Conservation (phyloP, 2,329 filamentous ascomycete genomes). For the Xylariaceae sp. region DNA sequence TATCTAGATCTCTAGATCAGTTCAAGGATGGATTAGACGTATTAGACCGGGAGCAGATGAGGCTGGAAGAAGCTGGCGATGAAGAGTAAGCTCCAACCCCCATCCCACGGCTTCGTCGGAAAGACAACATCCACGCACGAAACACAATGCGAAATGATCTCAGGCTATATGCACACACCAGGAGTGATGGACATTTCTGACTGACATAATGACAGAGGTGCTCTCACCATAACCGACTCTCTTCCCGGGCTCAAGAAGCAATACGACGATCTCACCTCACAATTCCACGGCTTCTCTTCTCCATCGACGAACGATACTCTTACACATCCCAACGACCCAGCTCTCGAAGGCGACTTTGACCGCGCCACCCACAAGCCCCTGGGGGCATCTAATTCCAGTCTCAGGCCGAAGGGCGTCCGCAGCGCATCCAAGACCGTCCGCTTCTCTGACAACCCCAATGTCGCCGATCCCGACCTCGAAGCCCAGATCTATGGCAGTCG, state of each 20-base stretch:
- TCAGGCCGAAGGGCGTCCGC: conserved; percentile 30
- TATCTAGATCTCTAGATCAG: conserved; percentile 82
- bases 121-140: neutral
- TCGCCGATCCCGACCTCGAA: conserved; percentile 41
- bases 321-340: conserved; percentile 60
- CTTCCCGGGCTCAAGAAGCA: conserved; percentile 68
- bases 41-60: conserved; percentile 60
- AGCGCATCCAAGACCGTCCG: conserved; percentile 69
- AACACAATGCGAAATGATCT: neutral
- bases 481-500: conserved; percentile 46
- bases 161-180: neutral
- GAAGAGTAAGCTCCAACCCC: conserved; percentile 48
- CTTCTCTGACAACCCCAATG: conserved; percentile 64
- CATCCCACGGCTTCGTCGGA: conserved; percentile 1
- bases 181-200: neutral
- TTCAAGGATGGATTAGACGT: conserved; percentile 74
- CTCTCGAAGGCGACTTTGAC: conserved; percentile 59
- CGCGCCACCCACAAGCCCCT: conserved; percentile 49
- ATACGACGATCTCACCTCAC: conserved; percentile 69
- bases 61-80: conserved; percentile 61
- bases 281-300: conserved; percentile 68
- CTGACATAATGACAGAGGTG: conserved; percentile 38
- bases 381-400: conserved; percentile 20
- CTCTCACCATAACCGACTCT: conserved; percentile 55
- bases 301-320: conserved; percentile 48